Conservation (phyloP, 2,329 filamentous ascomycete genomes). For the Davidsoniella eucalypti region DNA sequence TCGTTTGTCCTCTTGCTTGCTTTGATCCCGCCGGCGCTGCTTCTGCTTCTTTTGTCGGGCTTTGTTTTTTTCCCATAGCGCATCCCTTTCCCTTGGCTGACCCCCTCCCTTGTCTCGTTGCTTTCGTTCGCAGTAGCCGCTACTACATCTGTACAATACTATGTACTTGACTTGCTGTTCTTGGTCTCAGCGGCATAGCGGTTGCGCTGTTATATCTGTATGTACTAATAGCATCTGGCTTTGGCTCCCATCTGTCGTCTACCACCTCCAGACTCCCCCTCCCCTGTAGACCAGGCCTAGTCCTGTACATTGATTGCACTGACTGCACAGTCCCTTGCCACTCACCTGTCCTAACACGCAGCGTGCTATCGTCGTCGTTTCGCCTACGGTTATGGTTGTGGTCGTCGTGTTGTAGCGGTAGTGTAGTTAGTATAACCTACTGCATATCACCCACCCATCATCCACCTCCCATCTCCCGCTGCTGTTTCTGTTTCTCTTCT, state of each 20-base stretch:
- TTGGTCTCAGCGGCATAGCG: neutral
- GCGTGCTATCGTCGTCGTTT: no score
- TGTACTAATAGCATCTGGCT: neutral
- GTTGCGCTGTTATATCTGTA: neutral
- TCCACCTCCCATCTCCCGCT: neutral
- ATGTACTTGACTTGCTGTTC: neutral
- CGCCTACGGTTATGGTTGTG: neutral
- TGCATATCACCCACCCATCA: slow-evolving; percentile 9
- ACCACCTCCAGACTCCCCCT: neutral
- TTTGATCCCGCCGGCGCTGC: neutral
- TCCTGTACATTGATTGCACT: neutral
- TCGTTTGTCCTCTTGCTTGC: neutral
- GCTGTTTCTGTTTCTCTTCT: neutral
- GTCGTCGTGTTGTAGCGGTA: neutral
- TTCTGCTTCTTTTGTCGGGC: neutral
- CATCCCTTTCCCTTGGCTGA: neutral
- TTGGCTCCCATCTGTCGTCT: neutral
- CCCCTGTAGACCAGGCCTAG: neutral
- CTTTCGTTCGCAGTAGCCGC: neutral
- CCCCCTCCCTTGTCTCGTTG: neutral
- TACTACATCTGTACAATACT: no score
- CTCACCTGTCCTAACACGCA: neutral
- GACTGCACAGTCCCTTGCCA: slow-evolving; percentile 1
- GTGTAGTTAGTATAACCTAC: slow-evolving; percentile 10
- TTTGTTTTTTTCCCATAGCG: neutral